Evolutionary conservation across 2,329 filamentous ascomycete genomes (phyloP), one percentile per base, ranked within the genome.

Genomic region (Dothideomycetes sp.): DNA sequence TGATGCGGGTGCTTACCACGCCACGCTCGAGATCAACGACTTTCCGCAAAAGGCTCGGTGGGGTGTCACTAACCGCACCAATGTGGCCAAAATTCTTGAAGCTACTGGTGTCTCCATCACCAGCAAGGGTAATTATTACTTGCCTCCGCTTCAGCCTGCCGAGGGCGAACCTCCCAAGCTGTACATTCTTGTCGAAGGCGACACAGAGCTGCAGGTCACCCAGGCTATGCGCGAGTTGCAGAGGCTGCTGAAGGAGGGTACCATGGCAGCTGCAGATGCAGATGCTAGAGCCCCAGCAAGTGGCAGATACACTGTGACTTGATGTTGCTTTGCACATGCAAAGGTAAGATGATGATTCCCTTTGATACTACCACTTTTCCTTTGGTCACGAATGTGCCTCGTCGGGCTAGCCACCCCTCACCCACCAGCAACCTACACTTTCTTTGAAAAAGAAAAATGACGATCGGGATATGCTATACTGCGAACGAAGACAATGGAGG

Each of bases 31-130:
- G 62, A 98, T 98, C 75, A 98, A 98, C 62, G 91, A 98, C 63
- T 96, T 96, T 63, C 91, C 91, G 24, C 91, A 98, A 60, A 96
- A 95, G 70, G 91, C 91, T 47, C 78, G 91, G 52, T 98, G 91
- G 91, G 89, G 87, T 9, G 91, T 98, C 65, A 98, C 91, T 30
- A 98, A 98, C 61, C 79, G 91, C 48, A 96, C 91, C 27, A 98
- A 98, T 55, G 91, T 98, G 42, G 88, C 89, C 51, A 98, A 96
- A 70, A 95, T 98, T 51, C 73, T 98, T 48, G 91, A 98, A 56
- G 77, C 84, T 8, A 95, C 89, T 0, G 89, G 87, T 31, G 94
- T 88, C 2, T 94, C 86, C 5, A 98, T 98, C 59, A 98, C 91
- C 0, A 95, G 87, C 33, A 98, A 98, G 68, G 91, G 91, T 49